Base-by-base conservation (phyloP, 2,329 filamentous ascomycete species). In the Xylaria hypoxylon region DNA sequence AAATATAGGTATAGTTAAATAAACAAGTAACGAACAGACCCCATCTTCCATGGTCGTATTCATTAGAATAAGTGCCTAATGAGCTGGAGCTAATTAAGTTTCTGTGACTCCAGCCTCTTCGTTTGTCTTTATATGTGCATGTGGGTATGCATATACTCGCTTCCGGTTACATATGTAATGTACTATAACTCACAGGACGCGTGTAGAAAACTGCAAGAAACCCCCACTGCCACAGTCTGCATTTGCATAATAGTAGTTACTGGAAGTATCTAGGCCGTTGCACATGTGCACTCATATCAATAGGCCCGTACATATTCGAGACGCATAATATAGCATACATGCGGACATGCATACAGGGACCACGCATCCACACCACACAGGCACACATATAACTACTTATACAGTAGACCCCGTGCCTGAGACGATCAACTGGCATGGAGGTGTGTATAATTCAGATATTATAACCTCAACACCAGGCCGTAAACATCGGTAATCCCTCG, bases 371-470 rank as follows among this genome's bases (percentile, higher is more conserved):
- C 19, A 40, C 51, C 3, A 56, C 10, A 13, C 5, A 55, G 19
- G 24, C 31, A 28, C 5, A 11, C 5, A 62, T n/a, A 47, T n/a
- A 38, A 19, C 6, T 10, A 13, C 28, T n/a, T n/a, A 51, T 33
- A 42, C 15, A 42, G 33, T 33, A 53, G 15, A 33, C 38, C 31
- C 26, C 51, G 26, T 15, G 42, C 42, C 42, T 15, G 10, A 42
- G 22, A 33, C 40, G 24, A 50, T 24, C 17, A 53, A 15, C 31
- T 28, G 26, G 28, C 33, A 56, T n/a, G 51, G 13, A 65, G 42
- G 57, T 62, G 31, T 65, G 35, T 62, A 58, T 58, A 60, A 51
- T 15, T 38, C n/a, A 19, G n/a, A 17, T 38, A 60, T 13, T 65
- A 65, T 65, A 35, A 31, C 57, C 15, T 35, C 57, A 28, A 56